These are phyloP conservation scores for Rubroshorea leprosula DNA, from an alignment of 345 rosid species.

Conservation along the genomic window DNA sequence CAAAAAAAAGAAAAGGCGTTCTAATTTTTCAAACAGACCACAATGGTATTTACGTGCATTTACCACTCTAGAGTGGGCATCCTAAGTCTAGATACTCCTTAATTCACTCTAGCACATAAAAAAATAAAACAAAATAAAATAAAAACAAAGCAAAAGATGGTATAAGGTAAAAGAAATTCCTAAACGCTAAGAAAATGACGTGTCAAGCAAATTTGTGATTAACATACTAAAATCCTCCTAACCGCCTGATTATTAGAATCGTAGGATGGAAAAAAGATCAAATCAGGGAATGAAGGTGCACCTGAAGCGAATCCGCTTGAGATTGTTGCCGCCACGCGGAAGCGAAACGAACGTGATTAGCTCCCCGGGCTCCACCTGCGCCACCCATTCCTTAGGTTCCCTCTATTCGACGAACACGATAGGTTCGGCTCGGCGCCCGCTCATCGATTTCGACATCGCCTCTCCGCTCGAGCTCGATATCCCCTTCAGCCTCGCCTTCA, in stretches of 20 bases:
- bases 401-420: too few species aligned
- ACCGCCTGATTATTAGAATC: constrained; percentile 35
- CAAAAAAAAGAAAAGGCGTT: too few species aligned
- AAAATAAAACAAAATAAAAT: not conserved
- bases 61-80: too few species aligned
- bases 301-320: constrained; percentile 91
- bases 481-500: constrained; percentile 70
- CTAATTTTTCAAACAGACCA: too few species aligned
- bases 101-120: not conserved
- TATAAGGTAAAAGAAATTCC: not conserved
- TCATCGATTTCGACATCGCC: too few species aligned
- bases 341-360: constrained; percentile 85
- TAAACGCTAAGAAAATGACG: not conserved
- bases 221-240: not conserved
- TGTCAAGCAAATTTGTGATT: not conserved
- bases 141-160: not conserved
- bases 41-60: too few species aligned
- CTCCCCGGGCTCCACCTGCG: constrained; percentile 96
- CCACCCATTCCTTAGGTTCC: too few species aligned
- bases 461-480: constrained; percentile 68
- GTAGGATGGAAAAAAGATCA: not conserved
- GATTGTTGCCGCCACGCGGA: constrained; percentile 93
- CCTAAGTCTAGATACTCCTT: not conserved
- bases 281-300: constrained; percentile 18
- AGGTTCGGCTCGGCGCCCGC: too few species aligned